Evolutionary conservation across 2,329 filamentous ascomycete genomes (phyloP), one percentile per base, ranked within the genome.

Genomic region (Drechslera avenae): DNA sequence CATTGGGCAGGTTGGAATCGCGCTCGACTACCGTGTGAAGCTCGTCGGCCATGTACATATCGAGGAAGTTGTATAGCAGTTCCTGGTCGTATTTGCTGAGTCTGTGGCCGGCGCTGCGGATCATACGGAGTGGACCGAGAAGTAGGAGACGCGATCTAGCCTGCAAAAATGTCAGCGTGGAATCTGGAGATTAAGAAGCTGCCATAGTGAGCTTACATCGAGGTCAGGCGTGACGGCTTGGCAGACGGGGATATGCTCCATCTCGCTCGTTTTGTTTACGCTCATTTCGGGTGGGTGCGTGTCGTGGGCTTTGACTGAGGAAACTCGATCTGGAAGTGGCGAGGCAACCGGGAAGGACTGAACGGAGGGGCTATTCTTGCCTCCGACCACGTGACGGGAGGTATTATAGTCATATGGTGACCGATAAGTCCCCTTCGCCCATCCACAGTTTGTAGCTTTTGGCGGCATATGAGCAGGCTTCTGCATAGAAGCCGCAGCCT

Each of bases 51-150:
- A 62, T 60, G 37, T 48, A 14, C 4, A 8, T 31, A 7, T 60
- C 52, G 4, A 64, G 17, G 30, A 58, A 59, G 8, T 26, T 13
- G 14, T 39, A 37, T 9, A 56, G 36, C 1, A 34, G 21, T n/a
- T 32, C 31, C 10, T 48, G 42, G 8, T 39, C 32, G 26, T 37
- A 16, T 33, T 7, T 8, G n/a, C 17, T 17, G 26, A 48, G 10
- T 4, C 9, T 8, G 14, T 14, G 47, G 49, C 14, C 50, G 39
- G 18, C 17, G 7, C 12, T 36, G 35, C 39, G 32, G 4, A 60
- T 43, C 23, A 60, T 43, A 10, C 34, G 44, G 13, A 62, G 42
- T 2, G 59, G 57, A 3, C 52, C 55, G 13, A 62, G 44, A 1
- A 60, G 39, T 16, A 62, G 14, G 9, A 42, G 17, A 9, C 55